These are phyloP conservation scores for Globisporangium recalcitrans DNA, from an alignment of 352 stramenopile genomes.

Conservation along the genomic window DNA sequence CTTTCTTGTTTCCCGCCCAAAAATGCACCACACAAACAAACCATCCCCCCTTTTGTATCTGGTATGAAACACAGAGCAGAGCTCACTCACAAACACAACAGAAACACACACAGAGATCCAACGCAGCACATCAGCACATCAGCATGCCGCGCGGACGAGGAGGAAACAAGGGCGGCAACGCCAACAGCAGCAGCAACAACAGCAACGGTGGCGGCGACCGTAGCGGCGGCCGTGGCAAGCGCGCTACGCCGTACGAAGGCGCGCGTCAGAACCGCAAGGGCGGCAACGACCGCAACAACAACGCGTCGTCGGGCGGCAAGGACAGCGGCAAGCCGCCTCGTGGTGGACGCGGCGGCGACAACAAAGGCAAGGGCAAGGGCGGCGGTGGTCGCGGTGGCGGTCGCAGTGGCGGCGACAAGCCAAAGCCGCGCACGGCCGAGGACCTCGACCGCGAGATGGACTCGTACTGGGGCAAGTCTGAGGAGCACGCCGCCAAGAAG, in stretches of 20 bases:
- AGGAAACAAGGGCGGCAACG: slow-evolving; percentile 5
- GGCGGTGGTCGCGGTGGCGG: slow-evolving; percentile 22
- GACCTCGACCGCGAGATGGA: slow-evolving; percentile 85
- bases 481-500: slow-evolving; percentile 81
- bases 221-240: slow-evolving; percentile 15
- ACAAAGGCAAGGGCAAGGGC: slow-evolving; percentile 13
- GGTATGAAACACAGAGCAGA: neutral
- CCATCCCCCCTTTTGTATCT: neutral
- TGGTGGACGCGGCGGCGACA: slow-evolving; percentile 21
- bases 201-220: slow-evolving; percentile 18
- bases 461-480: slow-evolving; percentile 83
- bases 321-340: slow-evolving; percentile 16
- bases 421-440: slow-evolving; percentile 69
- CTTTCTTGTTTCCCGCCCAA: neutral
- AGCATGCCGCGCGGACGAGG: slow-evolving; percentile 36
- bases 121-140: neutral
- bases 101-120: neutral
- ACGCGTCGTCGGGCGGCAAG: slow-evolving; percentile 17
- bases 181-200: neutral
- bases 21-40: neutral
- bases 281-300: slow-evolving; percentile 23
- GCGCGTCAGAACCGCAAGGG: slow-evolving; percentile 21
- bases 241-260: slow-evolving; percentile 42
- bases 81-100: neutral
- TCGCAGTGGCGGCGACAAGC: slow-evolving; percentile 35